Conservation (phyloP, 441 rosid species). For the Pelargonium myrrhifolium region DNA sequence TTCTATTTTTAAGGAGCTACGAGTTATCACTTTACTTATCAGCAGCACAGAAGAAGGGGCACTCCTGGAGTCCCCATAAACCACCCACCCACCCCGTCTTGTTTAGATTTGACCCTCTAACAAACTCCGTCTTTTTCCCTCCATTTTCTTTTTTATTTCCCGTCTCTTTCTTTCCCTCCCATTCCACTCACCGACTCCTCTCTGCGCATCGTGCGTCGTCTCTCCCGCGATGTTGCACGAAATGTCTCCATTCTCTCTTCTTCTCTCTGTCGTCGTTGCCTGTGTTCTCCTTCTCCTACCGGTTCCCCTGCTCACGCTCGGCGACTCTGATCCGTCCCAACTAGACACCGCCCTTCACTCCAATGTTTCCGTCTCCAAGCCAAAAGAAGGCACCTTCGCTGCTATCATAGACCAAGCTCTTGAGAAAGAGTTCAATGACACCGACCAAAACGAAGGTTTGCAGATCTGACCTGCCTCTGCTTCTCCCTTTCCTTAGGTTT, state of each 20-base stretch:
- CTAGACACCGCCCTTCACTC: constrained; percentile 23
- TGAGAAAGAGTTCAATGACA: constrained; percentile 45
- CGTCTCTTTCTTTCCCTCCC: too few relatives aligned
- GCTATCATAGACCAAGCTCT: constrained; percentile 49
- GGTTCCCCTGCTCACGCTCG: constrained; percentile 23
- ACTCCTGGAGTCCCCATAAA: too few relatives aligned
- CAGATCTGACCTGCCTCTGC: not conserved
- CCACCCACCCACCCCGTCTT: too few relatives aligned
- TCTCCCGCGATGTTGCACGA: constrained; percentile 32
- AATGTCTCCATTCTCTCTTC: constrained; percentile 1
- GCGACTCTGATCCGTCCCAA: constrained; percentile 31
- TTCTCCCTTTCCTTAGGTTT: constrained; percentile 6
- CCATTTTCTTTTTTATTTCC: too few relatives aligned
- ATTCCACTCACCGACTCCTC: too few relatives aligned
- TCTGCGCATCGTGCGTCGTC: constrained; percentile 16
- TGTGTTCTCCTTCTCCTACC: constrained; percentile 16
- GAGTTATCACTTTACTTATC: too few relatives aligned
- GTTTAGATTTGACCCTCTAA: too few relatives aligned
- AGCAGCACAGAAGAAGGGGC: too few relatives aligned
- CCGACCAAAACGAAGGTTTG: constrained; percentile 38
- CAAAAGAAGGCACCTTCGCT: constrained; percentile 37
- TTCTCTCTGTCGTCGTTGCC: not conserved
- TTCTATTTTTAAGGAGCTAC: too few relatives aligned
- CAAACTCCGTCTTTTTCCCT: too few relatives aligned
- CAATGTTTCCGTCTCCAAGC: constrained; percentile 30